Evolutionary conservation across 2,329 filamentous ascomycete species (phyloP).

Genomic region (Botrytis tulipae): DNA sequence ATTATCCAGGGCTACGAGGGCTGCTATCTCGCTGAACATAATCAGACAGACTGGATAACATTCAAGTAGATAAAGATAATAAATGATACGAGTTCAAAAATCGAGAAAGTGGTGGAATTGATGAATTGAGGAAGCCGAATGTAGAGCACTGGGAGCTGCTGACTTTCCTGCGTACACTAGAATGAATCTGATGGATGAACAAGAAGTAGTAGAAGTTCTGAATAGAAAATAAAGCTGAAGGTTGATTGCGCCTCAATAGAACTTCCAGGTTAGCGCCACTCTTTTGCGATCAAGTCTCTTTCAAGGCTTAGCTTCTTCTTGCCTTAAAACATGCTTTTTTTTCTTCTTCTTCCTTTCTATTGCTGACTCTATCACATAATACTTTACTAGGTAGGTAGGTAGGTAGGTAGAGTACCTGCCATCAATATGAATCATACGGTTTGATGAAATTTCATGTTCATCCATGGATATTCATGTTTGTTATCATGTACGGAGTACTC

Average conservation of each 20-base stretch:
- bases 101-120: not conserved
- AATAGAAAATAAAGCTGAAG: slow-evolving; percentile 19
- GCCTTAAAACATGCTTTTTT: not conserved
- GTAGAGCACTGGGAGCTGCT: not conserved
- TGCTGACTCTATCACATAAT: not conserved
- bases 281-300: slow-evolving; percentile 15
- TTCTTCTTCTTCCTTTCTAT: not conserved
- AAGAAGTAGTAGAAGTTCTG: not conserved
- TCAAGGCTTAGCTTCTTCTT: slow-evolving; percentile 18
- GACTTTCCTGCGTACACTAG: slow-evolving; percentile 2
- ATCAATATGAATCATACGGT: not conserved
- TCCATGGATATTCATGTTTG: not conserved
- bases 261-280: slow-evolving; percentile 20
- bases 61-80: slow-evolving; percentile 12
- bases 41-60: slow-evolving; percentile 16
- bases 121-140: not conserved
- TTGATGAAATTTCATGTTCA: not conserved
- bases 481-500: too few species aligned
- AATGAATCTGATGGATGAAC: not conserved
- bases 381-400: not conserved
- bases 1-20: slow-evolving; percentile 16
- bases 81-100: not conserved
- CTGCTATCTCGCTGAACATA: slow-evolving; percentile 20
- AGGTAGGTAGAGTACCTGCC: not conserved
- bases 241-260: slow-evolving; percentile 19